A percentile compares a stretch with the other conserved stretches of the same genome.
phyloP scores from a whole-genome alignment of 129 eudicot genomes.

The Erigeron canadensis region DNA sequence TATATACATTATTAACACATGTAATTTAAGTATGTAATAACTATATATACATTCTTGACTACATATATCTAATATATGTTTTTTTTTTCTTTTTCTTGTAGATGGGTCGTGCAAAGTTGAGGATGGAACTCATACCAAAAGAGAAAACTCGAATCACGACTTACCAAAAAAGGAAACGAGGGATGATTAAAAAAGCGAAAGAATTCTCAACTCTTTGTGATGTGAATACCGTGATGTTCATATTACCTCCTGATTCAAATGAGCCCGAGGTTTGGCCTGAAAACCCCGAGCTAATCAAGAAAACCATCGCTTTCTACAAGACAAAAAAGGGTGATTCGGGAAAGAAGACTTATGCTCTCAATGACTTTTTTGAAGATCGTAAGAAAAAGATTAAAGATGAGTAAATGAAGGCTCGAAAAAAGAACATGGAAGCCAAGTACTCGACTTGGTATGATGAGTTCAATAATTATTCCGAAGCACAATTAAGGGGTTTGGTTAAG shows the following conservation, averaged over 20 bases:
- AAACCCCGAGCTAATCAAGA: conserved; percentile 22
- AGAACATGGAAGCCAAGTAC: conserved; percentile 49
- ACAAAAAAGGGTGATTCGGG: conserved; percentile 30
- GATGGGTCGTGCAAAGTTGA: conserved; percentile 37
- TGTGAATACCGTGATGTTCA: conserved; percentile 40
- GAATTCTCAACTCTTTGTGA: conserved; percentile 57
- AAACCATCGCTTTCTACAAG: conserved; percentile 36
- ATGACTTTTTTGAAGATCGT: conserved; percentile 44
- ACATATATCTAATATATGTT: neutral
- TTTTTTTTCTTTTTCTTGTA: neutral
- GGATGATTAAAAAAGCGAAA: conserved; percentile 46
- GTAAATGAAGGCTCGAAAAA: conserved; percentile 36
- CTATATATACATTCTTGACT: too few species aligned
- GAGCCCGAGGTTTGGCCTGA: conserved; percentile 45
- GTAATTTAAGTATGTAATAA: too few species aligned
- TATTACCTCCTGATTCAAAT: conserved; percentile 40
- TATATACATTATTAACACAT: too few species aligned
- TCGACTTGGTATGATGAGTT: conserved; percentile 43
- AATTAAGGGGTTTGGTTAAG: conserved; percentile 30
- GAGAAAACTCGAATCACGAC: conserved; percentile 50
- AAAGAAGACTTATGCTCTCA: conserved; percentile 31
- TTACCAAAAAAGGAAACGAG: conserved; percentile 50
- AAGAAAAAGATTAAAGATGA: conserved; percentile 56
- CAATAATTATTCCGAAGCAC: conserved; percentile 20
- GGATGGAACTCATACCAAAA: conserved; percentile 51